A percentile compares a stretch with the other conserved stretches of the same genome.
phyloP scores from a whole-genome alignment of 208 protist species.

The Kentomonas sorsogonicus region DNA sequence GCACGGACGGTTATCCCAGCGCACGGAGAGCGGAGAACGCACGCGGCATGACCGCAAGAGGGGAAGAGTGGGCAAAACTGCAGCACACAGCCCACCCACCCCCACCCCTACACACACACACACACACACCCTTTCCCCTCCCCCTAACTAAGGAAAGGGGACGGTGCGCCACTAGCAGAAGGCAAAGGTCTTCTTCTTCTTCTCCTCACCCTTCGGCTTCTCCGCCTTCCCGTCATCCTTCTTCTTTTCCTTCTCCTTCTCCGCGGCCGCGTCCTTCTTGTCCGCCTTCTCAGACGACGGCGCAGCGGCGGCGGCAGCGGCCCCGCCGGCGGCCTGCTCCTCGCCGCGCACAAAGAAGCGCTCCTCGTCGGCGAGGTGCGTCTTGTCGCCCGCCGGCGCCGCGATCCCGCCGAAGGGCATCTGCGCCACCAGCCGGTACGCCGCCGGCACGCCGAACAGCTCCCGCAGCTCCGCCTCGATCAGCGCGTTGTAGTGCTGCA shows the following conservation, averaged over 20 bases:
- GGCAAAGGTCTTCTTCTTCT: too few relatives aligned
- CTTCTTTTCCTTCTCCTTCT: too few relatives aligned
- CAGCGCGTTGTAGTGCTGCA: conserved; percentile 47
- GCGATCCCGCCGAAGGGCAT: conserved; percentile 31
- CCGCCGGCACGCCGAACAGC: conserved; percentile 16
- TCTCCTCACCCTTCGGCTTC: background rate
- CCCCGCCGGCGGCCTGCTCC: background rate
- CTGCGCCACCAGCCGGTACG: conserved; percentile 33
- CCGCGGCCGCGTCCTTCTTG: background rate
- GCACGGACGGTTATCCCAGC: too few relatives aligned
- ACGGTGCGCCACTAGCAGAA: too few relatives aligned
- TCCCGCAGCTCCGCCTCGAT: conserved; percentile 14
- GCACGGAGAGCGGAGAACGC: too few relatives aligned
- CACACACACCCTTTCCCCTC: too few relatives aligned
- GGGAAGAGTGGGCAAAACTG: too few relatives aligned
- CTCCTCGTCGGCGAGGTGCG: conserved; percentile 21
- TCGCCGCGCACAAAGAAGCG: conserved; percentile 5
- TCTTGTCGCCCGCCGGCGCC: conserved; percentile 15
- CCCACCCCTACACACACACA: too few relatives aligned
- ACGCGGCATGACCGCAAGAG: too few relatives aligned
- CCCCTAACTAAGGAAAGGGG: too few relatives aligned
- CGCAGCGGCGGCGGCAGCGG: background rate
- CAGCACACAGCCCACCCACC: too few relatives aligned
- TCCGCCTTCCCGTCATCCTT: too few relatives aligned
- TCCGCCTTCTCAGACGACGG: background rate